Conservation (phyloP, 2,329 filamentous ascomycete genomes). For the Boeremia lycopersici region DNA sequence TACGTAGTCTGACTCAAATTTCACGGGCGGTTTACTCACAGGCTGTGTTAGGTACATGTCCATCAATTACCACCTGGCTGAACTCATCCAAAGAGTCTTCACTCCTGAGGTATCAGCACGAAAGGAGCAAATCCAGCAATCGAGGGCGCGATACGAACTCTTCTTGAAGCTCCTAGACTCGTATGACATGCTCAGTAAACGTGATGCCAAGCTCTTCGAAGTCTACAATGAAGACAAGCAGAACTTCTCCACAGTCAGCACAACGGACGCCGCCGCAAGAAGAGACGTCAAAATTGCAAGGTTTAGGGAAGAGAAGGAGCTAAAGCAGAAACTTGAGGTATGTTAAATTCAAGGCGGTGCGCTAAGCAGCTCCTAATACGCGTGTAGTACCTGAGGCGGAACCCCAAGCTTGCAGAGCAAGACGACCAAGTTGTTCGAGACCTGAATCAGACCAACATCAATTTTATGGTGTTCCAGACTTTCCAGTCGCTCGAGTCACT, state of each 20-base stretch:
- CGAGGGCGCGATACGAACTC: conserved; percentile 74
- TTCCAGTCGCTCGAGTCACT: conserved; percentile 89
- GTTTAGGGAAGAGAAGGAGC: conserved; percentile 82
- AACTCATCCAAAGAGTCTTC: conserved; percentile 73
- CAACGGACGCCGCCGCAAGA: conserved; percentile 69
- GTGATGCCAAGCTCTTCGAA: conserved; percentile 73
- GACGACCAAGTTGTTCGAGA: conserved; percentile 86
- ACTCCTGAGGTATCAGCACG: conserved; percentile 60
- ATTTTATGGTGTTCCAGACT: conserved; percentile 75
- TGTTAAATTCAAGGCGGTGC: conserved; percentile 12
- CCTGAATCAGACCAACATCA: conserved; percentile 76
- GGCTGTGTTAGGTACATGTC: conserved; percentile 67
- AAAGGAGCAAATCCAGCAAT: conserved; percentile 64
- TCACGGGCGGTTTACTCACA: conserved; percentile 9
- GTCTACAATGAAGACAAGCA: conserved; percentile 73
- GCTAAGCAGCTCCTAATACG: conserved; percentile 7
- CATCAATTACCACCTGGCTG: conserved; percentile 77
- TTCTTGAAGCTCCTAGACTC: conserved; percentile 79
- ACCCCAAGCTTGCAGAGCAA: conserved; percentile 66
- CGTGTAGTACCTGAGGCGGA: conserved; percentile 62
- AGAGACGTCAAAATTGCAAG: conserved; percentile 85
- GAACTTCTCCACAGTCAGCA: conserved; percentile 74
- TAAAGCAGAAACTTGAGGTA: conserved; percentile 82
- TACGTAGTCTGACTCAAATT: conserved; percentile 48
- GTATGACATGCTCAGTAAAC: conserved; percentile 72